Evolutionary conservation across 164 flowering plant species (phyloP).

Genomic region (Saururus chinensis): DNA sequence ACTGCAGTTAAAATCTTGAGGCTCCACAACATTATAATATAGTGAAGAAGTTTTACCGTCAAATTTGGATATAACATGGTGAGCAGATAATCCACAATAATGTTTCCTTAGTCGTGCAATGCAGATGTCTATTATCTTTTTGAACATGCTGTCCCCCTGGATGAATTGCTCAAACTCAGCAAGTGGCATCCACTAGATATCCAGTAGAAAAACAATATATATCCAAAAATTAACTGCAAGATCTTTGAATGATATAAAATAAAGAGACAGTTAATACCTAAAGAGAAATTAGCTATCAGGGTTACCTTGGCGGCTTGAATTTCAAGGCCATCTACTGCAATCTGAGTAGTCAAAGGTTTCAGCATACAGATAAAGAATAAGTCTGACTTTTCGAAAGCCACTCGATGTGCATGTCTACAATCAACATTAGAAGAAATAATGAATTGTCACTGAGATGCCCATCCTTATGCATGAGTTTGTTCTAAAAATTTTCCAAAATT

Average conservation of each 20-base stretch:
- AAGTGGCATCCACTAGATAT: constrained; percentile 82
- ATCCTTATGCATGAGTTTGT: too few relatives aligned
- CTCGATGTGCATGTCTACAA: constrained; percentile 72
- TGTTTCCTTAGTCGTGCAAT: constrained; percentile 45
- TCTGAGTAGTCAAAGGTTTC: constrained; percentile 49
- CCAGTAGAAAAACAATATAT: not conserved
- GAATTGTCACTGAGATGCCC: not conserved
- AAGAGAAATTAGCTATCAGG: not conserved
- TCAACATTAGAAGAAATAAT: not conserved
- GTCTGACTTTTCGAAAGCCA: constrained; percentile 83
- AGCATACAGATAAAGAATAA: constrained; percentile 83
- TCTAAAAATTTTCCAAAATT: too few relatives aligned
- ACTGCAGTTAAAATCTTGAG: constrained; percentile 30
- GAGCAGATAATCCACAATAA: constrained; percentile 62
- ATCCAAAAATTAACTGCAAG: not conserved
- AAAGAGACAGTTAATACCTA: not conserved
- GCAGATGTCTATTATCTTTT: constrained; percentile 63
- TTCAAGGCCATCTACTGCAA: constrained; percentile 57
- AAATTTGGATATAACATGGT: constrained; percentile 53
- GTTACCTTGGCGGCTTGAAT: constrained; percentile 80
- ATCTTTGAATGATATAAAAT: not conserved
- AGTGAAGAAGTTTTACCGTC: constrained; percentile 61
- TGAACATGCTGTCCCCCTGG: constrained; percentile 65
- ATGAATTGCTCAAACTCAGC: constrained; percentile 55
- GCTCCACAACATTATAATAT: constrained; percentile 51